Evolutionary conservation across 257 asterid species (phyloP).

Genomic region (Echium plantagineum): DNA sequence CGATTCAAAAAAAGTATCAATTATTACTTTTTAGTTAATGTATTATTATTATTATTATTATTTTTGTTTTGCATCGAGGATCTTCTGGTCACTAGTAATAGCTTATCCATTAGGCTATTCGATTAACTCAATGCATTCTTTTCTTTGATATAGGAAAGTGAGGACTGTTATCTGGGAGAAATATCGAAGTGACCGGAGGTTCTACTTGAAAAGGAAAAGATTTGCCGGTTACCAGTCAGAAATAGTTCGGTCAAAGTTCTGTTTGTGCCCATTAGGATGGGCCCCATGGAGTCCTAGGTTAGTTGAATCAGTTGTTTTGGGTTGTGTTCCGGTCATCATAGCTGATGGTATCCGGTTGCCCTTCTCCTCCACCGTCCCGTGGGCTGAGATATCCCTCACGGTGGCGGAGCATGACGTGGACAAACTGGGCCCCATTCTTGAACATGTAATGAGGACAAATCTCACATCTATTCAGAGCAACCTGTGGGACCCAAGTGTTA

Average conservation of each 20-base stretch:
- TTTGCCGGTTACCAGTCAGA: constrained; percentile 73
- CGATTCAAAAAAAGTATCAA: neutral
- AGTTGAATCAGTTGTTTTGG: constrained; percentile 75
- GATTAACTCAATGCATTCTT: too few species aligned
- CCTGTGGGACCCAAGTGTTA: constrained; percentile 44
- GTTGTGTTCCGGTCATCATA: constrained; percentile 78
- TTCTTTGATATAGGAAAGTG: constrained; percentile 29
- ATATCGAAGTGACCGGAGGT: constrained; percentile 49
- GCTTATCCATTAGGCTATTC: too few species aligned
- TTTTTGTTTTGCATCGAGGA: too few species aligned
- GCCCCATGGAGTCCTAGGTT: constrained; percentile 97
- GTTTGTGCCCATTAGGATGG: constrained; percentile 86
- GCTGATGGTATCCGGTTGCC: constrained; percentile 80
- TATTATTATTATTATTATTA: too few species aligned
- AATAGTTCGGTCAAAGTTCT: constrained; percentile 60
- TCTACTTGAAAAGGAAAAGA: constrained; percentile 51
- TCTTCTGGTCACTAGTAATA: too few species aligned
- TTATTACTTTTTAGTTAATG: neutral
- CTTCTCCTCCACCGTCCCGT: constrained; percentile 55
- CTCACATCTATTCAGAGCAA: constrained; percentile 45
- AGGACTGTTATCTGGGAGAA: constrained; percentile 54
- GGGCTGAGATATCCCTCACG: constrained; percentile 56
- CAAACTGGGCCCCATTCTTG: constrained; percentile 40
- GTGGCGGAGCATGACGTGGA: constrained; percentile 76
- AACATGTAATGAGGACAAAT: constrained; percentile 56